Base-by-base conservation (phyloP, 1,284 basidiomycete species). In the Fistulinella cinereoalba region DNA sequence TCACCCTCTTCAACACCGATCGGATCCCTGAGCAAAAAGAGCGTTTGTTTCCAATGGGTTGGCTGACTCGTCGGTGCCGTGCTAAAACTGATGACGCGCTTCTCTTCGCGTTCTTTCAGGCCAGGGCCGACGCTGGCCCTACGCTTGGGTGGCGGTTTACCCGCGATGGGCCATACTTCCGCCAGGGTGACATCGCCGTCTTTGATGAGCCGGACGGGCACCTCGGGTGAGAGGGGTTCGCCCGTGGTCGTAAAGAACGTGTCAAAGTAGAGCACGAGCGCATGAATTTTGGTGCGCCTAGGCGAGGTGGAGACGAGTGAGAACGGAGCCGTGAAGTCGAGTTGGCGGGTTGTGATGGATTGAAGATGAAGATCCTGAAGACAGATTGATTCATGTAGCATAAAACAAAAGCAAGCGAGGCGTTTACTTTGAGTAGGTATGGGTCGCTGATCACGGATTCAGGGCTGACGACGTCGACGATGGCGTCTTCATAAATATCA, bases 11-110 rank as follows among this genome's bases (percentile, higher is more conserved):
- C 71, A 0, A 89, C 84, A 21, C 67, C 61, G 50, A 98, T 80
- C 0, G 92, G 88, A 43, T 93, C 81, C 46, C 81, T 78, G 52
- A 99, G 73, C 53, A 98, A 70, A 67, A 99, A 97, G 11, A 94
- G 61, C 0, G 95, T 95, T 65, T 99, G 96, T 66, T 96, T 96
- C 96, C 96, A 99, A 66, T 99, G 96, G n/a, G 96, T 99, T 19
- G 89, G 83, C 40, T 83, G 81, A 52, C 89, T 91, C 57, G 71
- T 70, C 5, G 96, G 93, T 1, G 93, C 92, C 0, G 96, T 99
- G 53, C 92, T 96, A 67, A 98, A 98, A 64, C 88, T 90, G 8
- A 83, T 82, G 25, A 83, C 71, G 15, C 73, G 71, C 37, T 79
- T 78, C 25, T 75, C 74, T 49, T 71, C 71, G 45, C 68, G 58